Conservation (phyloP, 2,329 filamentous ascomycete species). For the Cladosporium sp. region DNA sequence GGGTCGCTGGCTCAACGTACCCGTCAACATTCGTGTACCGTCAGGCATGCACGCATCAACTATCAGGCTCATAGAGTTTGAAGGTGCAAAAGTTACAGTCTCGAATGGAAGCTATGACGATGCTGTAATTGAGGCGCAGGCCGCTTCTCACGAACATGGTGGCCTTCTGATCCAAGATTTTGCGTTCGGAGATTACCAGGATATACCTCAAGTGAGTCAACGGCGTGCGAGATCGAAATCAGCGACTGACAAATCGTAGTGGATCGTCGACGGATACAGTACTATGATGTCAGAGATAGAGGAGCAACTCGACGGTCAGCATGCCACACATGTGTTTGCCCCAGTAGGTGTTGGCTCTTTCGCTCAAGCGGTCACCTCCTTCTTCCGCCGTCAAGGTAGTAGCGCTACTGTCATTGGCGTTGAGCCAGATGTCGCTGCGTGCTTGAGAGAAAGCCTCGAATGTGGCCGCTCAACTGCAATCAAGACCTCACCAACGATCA, state of each 20-base stretch:
- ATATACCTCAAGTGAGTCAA: slow-evolving; percentile 48
- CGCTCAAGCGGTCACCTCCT: slow-evolving; percentile 58
- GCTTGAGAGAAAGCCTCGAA: slow-evolving; percentile 47
- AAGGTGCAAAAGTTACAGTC: slow-evolving; percentile 55
- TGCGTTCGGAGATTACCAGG: slow-evolving; percentile 57
- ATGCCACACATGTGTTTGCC: slow-evolving; percentile 48
- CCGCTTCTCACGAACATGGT: slow-evolving; percentile 33
- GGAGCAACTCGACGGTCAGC: slow-evolving; percentile 44
- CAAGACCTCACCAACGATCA: slow-evolving; percentile 56
- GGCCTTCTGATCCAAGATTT: slow-evolving; percentile 61
- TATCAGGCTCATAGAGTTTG: slow-evolving; percentile 48
- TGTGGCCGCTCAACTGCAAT: slow-evolving; percentile 44
- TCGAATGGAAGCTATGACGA: slow-evolving; percentile 55
- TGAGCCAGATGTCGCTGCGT: slow-evolving; percentile 60
- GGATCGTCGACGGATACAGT: slow-evolving; percentile 53
- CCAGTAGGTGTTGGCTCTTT: slow-evolving; percentile 67
- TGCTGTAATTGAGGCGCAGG: slow-evolving; percentile 46
- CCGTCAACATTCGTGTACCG: slow-evolving; percentile 57
- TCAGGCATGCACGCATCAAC: slow-evolving; percentile 48
- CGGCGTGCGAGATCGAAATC: no score
- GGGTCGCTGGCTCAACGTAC: slow-evolving; percentile 51
- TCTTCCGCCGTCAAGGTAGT: slow-evolving; percentile 48
- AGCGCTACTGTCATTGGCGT: slow-evolving; percentile 50
- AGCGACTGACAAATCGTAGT: not conserved
- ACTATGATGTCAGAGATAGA: slow-evolving; percentile 65